Base-by-base conservation (phyloP, 2,329 filamentous ascomycete species). In the Colletotrichum sp. region DNA sequence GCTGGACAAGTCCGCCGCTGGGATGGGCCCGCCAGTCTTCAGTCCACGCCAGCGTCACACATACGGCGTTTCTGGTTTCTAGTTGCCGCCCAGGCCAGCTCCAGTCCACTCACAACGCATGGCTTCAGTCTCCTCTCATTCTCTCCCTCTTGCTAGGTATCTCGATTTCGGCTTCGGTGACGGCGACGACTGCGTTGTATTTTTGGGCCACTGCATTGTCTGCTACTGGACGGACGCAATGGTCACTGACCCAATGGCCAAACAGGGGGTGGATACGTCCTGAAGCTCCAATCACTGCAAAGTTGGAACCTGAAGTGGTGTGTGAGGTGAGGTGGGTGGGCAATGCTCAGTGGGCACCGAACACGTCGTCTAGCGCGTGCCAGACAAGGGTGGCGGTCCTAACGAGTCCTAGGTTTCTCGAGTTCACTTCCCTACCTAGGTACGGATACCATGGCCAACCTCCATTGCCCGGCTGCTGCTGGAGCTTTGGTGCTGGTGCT, bases 361-460 rank as follows among this genome's bases (percentile, higher is more conserved):
- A 73, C 73, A 76, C 73, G 73, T 76, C 70, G 72, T 49, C 73
- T 73, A 69, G 70, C 65, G 73, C 64, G 44, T 59, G 70, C 36
- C 32, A 69, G 59, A 52, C 70, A 64, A 32, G 66, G 66, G 16
- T 64, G 57, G 8, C 15, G 13, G 30, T 44, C n/a, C 64, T 44
- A 65, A 69, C 52, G 69, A 67, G 32, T 64, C 63, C 72, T 39
- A 22, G 49, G 19, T 30, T 9, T 36, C 69, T 62, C 32, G 15
- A 30, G 36, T 49, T 49, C 44, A 22, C 44, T 49, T 49, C 44
- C 44, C 44, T 44, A 34, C 9, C 9, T 36, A 25, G 27, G 27
- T 29, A 49, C n/a, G 44, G 44, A 49, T 49, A 49, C 44, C 44
- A 13, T 49, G n/a, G 44, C 44, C 44, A 49, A 22, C 44, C 44